Conservation (phyloP, 768 basidiomycete species). For the Mycena pura region DNA sequence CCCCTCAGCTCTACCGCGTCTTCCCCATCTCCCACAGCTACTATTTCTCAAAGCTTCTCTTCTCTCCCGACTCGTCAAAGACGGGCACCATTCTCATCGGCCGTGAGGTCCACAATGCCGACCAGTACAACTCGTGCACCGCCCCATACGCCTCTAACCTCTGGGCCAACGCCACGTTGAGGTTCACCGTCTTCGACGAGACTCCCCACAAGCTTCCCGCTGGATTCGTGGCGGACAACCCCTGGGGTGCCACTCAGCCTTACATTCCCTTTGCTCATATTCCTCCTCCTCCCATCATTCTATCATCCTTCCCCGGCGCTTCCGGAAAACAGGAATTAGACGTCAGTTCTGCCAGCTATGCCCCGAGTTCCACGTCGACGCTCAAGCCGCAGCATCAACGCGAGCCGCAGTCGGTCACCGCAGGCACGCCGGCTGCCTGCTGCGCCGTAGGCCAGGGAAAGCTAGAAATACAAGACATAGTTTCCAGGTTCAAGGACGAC, state of each 20-base stretch:
- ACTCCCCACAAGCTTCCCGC: conserved; percentile 45
- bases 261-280: conserved; percentile 39
- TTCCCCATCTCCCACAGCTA: conserved; percentile 68
- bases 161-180: conserved; percentile 67
- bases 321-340: conserved; percentile 35
- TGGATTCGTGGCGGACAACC: conserved; percentile 16
- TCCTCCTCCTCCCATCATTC: conserved; percentile 45
- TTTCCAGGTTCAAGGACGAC: conserved; percentile 29
- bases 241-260: conserved; percentile 17
- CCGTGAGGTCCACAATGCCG: conserved; percentile 60
- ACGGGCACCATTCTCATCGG: conserved; percentile 67
- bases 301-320: conserved; percentile 35
- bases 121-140: conserved; percentile 63
- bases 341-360: not conserved
- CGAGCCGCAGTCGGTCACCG: conserved; percentile 25
- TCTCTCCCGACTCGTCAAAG: conserved; percentile 65
- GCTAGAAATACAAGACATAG: conserved; percentile 31
- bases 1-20: conserved; percentile 67
- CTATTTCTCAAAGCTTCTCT: conserved; percentile 71
- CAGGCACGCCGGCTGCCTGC: conserved; percentile 19
- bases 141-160: conserved; percentile 54
- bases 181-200: conserved; percentile 67
- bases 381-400: conserved; percentile 29
- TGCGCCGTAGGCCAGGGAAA: conserved; percentile 28
- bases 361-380: conserved; percentile 22